Evolutionary conservation across 164 flowering plant genomes (phyloP), one percentile per base, ranked within the genome.

Genomic region (Vitis amurensis): DNA sequence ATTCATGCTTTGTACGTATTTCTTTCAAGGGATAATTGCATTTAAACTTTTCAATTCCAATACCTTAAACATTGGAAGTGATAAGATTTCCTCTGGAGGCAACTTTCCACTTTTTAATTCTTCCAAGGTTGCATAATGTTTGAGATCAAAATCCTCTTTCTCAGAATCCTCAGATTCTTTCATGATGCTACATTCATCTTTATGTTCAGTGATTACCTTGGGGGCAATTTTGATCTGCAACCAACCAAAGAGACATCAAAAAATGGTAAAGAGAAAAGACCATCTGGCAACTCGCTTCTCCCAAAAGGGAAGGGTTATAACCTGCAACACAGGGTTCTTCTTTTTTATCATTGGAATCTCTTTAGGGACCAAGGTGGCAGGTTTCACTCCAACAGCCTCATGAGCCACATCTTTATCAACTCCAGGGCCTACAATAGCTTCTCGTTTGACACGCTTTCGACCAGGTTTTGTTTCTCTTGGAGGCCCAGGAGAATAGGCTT

Each of bases 21-120:
- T 31, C 44, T 7, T 31, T 31, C 44, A 31, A 31, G 44, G 44
- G 44, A 31, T 31, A 31, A 31, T 2, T 31, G 44, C 44, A 3
- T 31, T 31, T 31, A 31, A 31, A 31, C 44, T 3, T 31, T 31
- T 31, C 44, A 31, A 23, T 27, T 16, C 44, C 5, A n/a, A 23
- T 70, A 94, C 99, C 99, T 96, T 96, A 71, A 93, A 96, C 96
- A 85, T 91, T 31, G 98, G 98, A 76, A 93, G 97, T 48, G 99
- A 93, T 59, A 96, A 74, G 65, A 93, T 86, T 70, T 96, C 98
- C 81, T 93, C 98, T 3, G 94, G 93, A 67, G 97, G 95, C 84
- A 96, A 80, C 85, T 84, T 91, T 63, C 93, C 93, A 48, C 71
- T 79, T 68, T 89, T 83, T 69, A 93, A 73, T 66, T 93, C 97